These are phyloP conservation scores for Colletotrichum salicis DNA, from an alignment of 2,329 filamentous ascomycete species.

Conservation along the genomic window DNA sequence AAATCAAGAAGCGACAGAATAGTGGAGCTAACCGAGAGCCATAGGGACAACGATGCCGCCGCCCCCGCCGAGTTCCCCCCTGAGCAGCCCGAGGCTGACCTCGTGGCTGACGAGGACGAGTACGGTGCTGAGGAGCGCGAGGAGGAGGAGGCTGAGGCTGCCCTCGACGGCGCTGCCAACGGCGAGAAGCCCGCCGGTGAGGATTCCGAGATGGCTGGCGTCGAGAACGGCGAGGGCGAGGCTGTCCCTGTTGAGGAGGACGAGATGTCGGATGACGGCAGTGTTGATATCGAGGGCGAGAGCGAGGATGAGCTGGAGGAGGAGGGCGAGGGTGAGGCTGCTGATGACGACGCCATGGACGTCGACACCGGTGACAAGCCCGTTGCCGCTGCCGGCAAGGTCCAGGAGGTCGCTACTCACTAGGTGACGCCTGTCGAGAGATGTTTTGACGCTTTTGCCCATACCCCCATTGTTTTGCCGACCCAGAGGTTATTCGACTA, in stretches of 20 bases:
- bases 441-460: constrained; percentile 32
- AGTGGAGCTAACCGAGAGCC: constrained; percentile 27
- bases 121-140: constrained; percentile 93
- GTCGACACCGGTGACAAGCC: constrained; percentile 56
- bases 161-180: constrained; percentile 56
- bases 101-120: constrained; percentile 83
- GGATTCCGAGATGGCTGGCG: constrained; percentile 81
- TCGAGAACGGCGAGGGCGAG: constrained; percentile 60
- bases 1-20: background rate
- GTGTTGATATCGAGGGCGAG: constrained; percentile 82
- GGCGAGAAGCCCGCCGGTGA: constrained; percentile 63
- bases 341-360: constrained; percentile 61
- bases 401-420: constrained; percentile 40
- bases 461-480: constrained; percentile 34
- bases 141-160: constrained; percentile 68
- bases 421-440: constrained; percentile 18
- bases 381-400: constrained; percentile 44
- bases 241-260: constrained; percentile 70
- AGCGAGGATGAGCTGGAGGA: constrained; percentile 78
- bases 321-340: constrained; percentile 57
- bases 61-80: constrained; percentile 96
- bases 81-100: constrained; percentile 95
- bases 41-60: constrained; percentile 96
- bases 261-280: constrained; percentile 77
- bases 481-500: constrained; percentile 13